These are phyloP conservation scores for Areca catechu DNA, from an alignment of 176 grass and related monocot genomes.

Conservation along the genomic window DNA sequence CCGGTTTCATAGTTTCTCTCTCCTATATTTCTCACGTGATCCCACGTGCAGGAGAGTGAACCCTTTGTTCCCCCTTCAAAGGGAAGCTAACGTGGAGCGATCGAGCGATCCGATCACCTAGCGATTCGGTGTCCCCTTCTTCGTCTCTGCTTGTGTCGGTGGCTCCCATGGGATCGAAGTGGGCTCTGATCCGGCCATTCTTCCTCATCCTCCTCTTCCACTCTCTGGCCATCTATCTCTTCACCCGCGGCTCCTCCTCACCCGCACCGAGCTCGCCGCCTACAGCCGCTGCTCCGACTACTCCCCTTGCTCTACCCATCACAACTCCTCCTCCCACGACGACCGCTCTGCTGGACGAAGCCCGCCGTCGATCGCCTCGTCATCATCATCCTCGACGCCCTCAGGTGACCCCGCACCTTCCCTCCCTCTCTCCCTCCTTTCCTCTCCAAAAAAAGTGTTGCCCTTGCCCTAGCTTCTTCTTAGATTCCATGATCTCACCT, in stretches of 20 bases:
- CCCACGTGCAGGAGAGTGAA: no score
- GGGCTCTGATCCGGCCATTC: slow-evolving; percentile 12
- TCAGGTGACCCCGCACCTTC: slow-evolving; percentile 28
- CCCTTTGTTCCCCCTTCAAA: no score
- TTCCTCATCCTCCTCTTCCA: slow-evolving; percentile 44
- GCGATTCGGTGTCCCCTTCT: no score
- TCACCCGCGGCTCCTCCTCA: slow-evolving; percentile 95
- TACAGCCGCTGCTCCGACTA: slow-evolving; percentile 56
- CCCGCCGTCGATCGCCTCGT: slow-evolving; percentile 58
- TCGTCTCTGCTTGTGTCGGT: no score
- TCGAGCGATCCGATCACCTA: no score
- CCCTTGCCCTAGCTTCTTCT: no score
- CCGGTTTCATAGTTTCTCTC: no score
- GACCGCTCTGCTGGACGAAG: slow-evolving; percentile 37
- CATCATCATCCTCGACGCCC: slow-evolving; percentile 73
- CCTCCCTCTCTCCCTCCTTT: no score
- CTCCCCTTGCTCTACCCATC: slow-evolving; percentile 8
- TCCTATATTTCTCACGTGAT: no score
- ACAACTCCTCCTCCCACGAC: not conserved
- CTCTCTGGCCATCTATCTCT: slow-evolving; percentile 53
- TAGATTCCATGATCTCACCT: no score
- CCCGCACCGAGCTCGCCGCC: slow-evolving; percentile 74
- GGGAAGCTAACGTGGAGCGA: no score
- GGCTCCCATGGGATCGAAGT: no score
- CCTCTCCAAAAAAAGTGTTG: not conserved